phyloP scores from a whole-genome alignment of 805 yeast genomes.

The Myxozyma neotropica region DNA sequence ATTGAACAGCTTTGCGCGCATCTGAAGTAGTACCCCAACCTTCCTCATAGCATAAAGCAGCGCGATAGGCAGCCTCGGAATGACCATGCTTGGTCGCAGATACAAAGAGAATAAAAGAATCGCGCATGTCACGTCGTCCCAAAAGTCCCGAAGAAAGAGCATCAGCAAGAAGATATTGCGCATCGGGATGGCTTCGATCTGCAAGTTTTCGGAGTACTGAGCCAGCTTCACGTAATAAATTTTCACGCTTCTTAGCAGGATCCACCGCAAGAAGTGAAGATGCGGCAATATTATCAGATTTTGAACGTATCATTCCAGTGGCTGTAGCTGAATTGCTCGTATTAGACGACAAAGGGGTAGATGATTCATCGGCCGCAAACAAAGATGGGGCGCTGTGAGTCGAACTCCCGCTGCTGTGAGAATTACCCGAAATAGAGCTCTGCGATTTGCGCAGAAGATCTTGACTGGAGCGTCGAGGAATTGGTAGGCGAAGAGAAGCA shows the following conservation, averaged over 20 bases:
- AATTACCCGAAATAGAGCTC: conserved; percentile 10
- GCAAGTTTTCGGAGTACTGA: conserved; percentile 68
- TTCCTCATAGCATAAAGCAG: conserved; percentile 88
- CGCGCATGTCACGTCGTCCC: conserved; percentile 63
- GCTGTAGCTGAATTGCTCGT: conserved; percentile 1
- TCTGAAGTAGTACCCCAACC: conserved; percentile 92
- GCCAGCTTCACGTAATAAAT: conserved; percentile 75
- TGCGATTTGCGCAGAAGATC: conserved; percentile 7
- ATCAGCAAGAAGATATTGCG: conserved; percentile 91
- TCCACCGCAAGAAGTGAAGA: background rate
- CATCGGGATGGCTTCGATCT: conserved; percentile 81
- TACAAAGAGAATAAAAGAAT: conserved; percentile 75
- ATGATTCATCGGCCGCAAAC: conserved; percentile 8
- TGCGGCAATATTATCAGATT: background rate
- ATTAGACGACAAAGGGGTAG: conserved; percentile 14
- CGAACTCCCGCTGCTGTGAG: conserved; percentile 9
- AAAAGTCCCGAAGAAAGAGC: conserved; percentile 82
- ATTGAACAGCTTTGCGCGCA: conserved; percentile 81
- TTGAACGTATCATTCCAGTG: conserved; percentile 3
- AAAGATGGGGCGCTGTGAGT: conserved; percentile 12
- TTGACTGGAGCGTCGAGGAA: background rate
- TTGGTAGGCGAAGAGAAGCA: background rate
- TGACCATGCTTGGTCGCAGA: conserved; percentile 94
- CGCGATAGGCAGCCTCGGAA: conserved; percentile 85
- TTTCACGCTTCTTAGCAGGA: conserved; percentile 40